Percentiles rank a stretch among this genome's conserved stretches.
These are phyloP conservation scores for Lentithecium fluviatile DNA, from an alignment of 495 filamentous ascomycete species.

Conservation along the genomic window DNA sequence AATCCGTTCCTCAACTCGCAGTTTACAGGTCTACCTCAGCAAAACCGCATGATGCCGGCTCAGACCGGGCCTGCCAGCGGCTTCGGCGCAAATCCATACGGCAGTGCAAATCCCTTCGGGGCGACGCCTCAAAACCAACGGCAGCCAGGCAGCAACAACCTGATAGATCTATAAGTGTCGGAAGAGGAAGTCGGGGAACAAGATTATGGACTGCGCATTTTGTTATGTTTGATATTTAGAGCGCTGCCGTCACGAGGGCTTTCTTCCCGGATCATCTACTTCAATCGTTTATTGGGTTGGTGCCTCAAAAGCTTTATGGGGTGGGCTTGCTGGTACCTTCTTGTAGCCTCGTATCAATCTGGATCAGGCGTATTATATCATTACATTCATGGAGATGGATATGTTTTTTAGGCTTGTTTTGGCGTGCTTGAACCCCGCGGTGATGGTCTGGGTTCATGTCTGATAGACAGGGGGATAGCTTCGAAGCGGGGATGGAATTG, in stretches of 20 bases:
- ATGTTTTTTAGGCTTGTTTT: no score
- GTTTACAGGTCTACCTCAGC: constrained; percentile 75
- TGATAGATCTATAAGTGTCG: constrained; percentile 79
- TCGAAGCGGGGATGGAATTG: no score
- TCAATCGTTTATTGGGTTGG: constrained; percentile 15
- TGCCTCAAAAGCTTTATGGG: constrained; percentile 19
- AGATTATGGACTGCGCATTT: background rate
- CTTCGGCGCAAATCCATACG: constrained; percentile 49
- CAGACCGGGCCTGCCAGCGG: constrained; percentile 70
- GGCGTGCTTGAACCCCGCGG: no score
- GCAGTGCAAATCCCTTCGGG: constrained; percentile 68
- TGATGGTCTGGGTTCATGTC: no score
- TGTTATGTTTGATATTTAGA: constrained; percentile 30
- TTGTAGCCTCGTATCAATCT: background rate
- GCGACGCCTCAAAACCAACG: constrained; percentile 56
- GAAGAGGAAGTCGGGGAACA: background rate
- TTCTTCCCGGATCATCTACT: background rate
- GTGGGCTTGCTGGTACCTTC: background rate
- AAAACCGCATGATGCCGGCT: constrained; percentile 61
- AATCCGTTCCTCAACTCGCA: constrained; percentile 86
- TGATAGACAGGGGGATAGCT: no score
- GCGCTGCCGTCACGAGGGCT: constrained; percentile 12
- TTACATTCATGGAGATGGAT: background rate
- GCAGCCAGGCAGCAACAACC: constrained; percentile 65
- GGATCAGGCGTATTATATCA: background rate